Conservation (phyloP, 352 stramenopile species). For the Globisporangium barbulae region DNA sequence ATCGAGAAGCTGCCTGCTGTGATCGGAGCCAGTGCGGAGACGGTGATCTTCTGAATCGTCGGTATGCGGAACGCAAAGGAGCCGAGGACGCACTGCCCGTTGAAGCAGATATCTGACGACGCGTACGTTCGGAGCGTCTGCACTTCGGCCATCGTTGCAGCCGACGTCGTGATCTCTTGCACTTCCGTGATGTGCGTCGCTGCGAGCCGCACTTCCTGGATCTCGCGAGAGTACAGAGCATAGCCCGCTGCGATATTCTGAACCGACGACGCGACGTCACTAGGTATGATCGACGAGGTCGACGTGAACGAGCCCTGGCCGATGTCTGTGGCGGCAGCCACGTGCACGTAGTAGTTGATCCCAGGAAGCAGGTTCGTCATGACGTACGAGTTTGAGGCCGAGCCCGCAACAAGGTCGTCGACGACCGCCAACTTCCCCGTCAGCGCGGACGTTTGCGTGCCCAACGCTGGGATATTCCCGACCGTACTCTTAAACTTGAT, state of each 20-base stretch:
- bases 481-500: constrained; percentile 81
- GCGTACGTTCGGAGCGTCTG: constrained; percentile 65
- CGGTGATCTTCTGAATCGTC: constrained; percentile 69
- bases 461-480: constrained; percentile 53
- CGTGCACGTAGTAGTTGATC: constrained; percentile 64
- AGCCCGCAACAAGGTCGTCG: constrained; percentile 41
- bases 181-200: constrained; percentile 68
- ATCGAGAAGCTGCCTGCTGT: constrained; percentile 47
- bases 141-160: constrained; percentile 63
- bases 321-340: constrained; percentile 55
- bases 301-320: constrained; percentile 46
- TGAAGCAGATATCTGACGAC: constrained; percentile 37
- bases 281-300: constrained; percentile 40
- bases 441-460: constrained; percentile 21
- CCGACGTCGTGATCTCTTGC: constrained; percentile 59
- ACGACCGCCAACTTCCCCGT: constrained; percentile 29
- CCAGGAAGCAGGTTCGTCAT: constrained; percentile 54
- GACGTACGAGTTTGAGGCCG: constrained; percentile 34
- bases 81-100: constrained; percentile 46
- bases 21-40: constrained; percentile 51
- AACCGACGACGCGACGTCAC: constrained; percentile 37
- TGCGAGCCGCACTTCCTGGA: constrained; percentile 68
- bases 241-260: constrained; percentile 55
- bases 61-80: constrained; percentile 64
- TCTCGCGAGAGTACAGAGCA: constrained; percentile 50